A percentile compares a stretch with the other conserved stretches of the same genome.
phyloP scores from a whole-genome alignment of 257 asterid species.

The Jasminum sambac region DNA sequence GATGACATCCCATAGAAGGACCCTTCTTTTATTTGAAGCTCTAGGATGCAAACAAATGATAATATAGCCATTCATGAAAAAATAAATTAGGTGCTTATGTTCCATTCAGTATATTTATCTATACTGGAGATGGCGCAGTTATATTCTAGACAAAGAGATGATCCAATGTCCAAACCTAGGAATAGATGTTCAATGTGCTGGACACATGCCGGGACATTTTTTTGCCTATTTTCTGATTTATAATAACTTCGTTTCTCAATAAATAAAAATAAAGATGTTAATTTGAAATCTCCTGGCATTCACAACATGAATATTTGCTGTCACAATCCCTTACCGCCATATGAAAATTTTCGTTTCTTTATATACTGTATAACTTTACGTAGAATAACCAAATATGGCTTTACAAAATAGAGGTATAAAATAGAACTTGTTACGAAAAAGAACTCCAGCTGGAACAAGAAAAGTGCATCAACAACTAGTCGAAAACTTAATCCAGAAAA shows the following conservation, averaged over 20 bases:
- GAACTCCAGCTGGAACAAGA: not conserved
- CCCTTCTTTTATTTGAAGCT: slow-evolving; percentile 18
- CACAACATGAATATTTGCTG: not conserved
- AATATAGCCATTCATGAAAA: slow-evolving; percentile 7
- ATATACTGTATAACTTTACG: not conserved
- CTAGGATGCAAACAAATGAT: not conserved
- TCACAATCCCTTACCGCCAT: not conserved
- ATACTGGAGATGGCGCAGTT: not conserved
- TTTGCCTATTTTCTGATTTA: not conserved
- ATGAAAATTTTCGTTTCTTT: not conserved
- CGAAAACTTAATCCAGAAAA: slow-evolving; percentile 11
- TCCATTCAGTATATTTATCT: not conserved
- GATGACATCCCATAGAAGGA: slow-evolving; percentile 2
- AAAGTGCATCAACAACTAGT: slow-evolving; percentile 15
- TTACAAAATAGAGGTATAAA: not conserved
- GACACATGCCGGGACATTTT: not conserved
- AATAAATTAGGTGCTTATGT: not conserved
- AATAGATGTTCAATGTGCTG: not conserved
- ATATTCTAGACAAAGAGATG: not conserved
- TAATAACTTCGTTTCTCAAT: not conserved
- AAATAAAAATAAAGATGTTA: not conserved
- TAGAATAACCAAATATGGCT: not conserved
- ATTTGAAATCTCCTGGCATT: not conserved
- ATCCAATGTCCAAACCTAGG: not conserved
- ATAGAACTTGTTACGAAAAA: not conserved